Conservation (phyloP, 257 asterid genomes). For the Solanum habrochaites region DNA sequence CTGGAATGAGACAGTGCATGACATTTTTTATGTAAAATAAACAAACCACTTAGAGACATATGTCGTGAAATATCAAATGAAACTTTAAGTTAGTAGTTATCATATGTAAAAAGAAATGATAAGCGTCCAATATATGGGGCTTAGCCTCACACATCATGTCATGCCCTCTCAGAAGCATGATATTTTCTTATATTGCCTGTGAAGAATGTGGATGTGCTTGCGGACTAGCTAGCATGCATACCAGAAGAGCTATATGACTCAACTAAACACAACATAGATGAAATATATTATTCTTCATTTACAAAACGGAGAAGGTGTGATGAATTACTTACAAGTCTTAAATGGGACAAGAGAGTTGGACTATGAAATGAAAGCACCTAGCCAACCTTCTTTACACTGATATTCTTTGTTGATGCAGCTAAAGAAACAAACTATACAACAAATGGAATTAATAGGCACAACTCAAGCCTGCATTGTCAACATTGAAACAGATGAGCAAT, state of each 20-base stretch:
- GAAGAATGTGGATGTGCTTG: not conserved
- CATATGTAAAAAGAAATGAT: not conserved
- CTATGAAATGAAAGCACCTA: not conserved
- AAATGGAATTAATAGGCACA: too few species aligned
- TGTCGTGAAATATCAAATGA: not conserved
- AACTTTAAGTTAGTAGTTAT: not conserved
- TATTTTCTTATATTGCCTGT: not conserved
- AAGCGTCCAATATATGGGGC: not conserved
- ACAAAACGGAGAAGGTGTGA: not conserved
- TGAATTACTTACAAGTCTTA: not conserved
- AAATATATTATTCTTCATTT: not conserved
- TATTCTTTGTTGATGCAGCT: too few species aligned
- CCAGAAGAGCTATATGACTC: not conserved
- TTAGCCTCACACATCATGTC: not conserved
- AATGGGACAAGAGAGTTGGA: not conserved
- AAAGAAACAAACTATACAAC: too few species aligned
- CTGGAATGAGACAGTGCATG: not conserved
- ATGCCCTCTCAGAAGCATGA: constrained; percentile 18
- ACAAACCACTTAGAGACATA: not conserved
- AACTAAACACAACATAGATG: not conserved
- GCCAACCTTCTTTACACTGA: not conserved
- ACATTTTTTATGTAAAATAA: not conserved
- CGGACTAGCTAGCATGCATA: not conserved
- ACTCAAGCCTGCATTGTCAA: too few species aligned
- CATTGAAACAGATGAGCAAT: too few species aligned